Conservation (phyloP, 352 stramenopile genomes). For the Phytophthora agathidicida region DNA sequence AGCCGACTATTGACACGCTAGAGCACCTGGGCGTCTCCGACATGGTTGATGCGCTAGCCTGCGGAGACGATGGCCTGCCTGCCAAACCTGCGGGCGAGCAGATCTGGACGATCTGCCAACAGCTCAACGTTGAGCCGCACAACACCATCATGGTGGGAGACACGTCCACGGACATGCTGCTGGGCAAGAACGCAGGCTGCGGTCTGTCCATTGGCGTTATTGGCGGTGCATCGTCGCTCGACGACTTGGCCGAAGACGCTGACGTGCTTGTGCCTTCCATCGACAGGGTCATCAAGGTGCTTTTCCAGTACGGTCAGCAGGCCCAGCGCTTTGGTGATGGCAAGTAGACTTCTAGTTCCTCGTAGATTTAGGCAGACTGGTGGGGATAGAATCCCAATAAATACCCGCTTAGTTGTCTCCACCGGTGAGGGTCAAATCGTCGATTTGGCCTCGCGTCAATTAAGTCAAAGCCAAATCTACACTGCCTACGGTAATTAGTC, state of each 20-base stretch:
- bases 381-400: slow-evolving; percentile 23
- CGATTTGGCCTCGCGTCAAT: too few species aligned
- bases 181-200: slow-evolving; percentile 80
- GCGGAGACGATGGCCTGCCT: slow-evolving; percentile 82
- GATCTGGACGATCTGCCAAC: slow-evolving; percentile 85
- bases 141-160: slow-evolving; percentile 92
- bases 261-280: slow-evolving; percentile 86
- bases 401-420: slow-evolving; percentile 24
- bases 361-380: slow-evolving; percentile 17
- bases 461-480: too few species aligned
- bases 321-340: slow-evolving; percentile 61
- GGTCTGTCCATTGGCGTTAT: slow-evolving; percentile 82
- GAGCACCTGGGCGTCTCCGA: slow-evolving; percentile 72
- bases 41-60: slow-evolving; percentile 81
- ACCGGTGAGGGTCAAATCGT: too few species aligned
- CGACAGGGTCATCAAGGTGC: slow-evolving; percentile 75
- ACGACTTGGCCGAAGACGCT: slow-evolving; percentile 82
- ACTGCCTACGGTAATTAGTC: too few species aligned
- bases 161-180: slow-evolving; percentile 84
- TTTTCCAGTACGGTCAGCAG: slow-evolving; percentile 87
- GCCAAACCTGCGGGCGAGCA: slow-evolving; percentile 85
- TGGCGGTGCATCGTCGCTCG: slow-evolving; percentile 77
- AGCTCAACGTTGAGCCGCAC: slow-evolving; percentile 76
- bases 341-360: slow-evolving; percentile 14
- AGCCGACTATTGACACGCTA: slow-evolving; percentile 79